Evolutionary conservation across 169 alveolate genomes (phyloP).

Genomic region (Ichthyophthirius multifiliis): DNA sequence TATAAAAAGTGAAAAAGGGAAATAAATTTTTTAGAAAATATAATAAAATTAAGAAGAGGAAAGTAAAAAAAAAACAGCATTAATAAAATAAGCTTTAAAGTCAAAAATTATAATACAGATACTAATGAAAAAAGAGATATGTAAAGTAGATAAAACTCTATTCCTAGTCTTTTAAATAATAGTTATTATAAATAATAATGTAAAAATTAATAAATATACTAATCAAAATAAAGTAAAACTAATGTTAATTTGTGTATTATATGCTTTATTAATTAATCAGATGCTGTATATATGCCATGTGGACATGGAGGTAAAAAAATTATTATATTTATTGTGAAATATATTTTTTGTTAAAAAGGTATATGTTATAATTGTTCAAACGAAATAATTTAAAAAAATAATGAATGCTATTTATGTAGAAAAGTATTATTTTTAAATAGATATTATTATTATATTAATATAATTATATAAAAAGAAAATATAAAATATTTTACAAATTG

Average conservation of each 20-base stretch:
- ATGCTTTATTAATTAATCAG: slow-evolving; percentile 19
- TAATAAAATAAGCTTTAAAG: not conserved
- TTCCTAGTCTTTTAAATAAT: no score
- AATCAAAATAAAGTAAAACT: not conserved
- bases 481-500: no score
- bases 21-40: not conserved
- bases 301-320: slow-evolving; percentile 45
- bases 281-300: slow-evolving; percentile 30
- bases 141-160: no score
- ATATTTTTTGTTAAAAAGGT: no score
- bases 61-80: not conserved
- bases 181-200: not conserved
- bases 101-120: not conserved
- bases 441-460: no score
- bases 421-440: no score
- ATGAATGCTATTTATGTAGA: no score
- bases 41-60: not conserved
- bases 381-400: no score
- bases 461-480: no score
- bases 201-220: not conserved
- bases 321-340: no score
- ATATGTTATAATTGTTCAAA: no score
- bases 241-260: not conserved
- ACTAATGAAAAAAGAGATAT: not conserved
- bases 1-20: not conserved